Percentiles rank a stretch among this genome's conserved stretches.
Conservation (phyloP, 176 grass and related monocot genomes). For the Oryza officinalis region DNA sequence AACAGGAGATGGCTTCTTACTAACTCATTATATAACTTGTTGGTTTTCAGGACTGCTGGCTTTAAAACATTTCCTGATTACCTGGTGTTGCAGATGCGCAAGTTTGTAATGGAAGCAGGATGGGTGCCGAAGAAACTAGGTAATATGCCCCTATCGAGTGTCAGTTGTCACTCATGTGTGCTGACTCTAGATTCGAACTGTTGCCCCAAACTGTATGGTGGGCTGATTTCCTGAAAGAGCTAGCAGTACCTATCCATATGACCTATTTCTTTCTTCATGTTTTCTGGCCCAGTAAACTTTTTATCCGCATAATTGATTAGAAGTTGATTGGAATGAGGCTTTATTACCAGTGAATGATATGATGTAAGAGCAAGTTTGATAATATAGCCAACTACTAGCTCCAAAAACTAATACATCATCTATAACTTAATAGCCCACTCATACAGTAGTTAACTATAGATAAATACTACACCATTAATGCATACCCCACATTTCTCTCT, state of each 20-base stretch:
- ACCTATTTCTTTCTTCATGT: background rate
- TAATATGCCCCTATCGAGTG: constrained; percentile 24
- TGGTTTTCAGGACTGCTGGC: constrained; percentile 64
- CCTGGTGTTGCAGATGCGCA: constrained; percentile 93
- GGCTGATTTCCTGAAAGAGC: background rate
- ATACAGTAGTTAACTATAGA: no score
- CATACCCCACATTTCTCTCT: no score
- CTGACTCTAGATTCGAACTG: background rate
- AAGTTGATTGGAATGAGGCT: background rate
- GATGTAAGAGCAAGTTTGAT: no score
- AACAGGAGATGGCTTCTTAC: background rate
- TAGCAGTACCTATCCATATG: background rate
- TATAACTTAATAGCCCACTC: no score
- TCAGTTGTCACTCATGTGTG: background rate
- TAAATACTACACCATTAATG: no score
- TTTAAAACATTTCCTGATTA: constrained; percentile 95
- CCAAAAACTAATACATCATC: no score
- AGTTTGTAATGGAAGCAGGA: constrained; percentile 96
- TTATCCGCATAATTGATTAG: background rate
- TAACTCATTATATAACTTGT: background rate
- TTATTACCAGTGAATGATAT: background rate
- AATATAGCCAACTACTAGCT: no score
- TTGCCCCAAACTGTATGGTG: background rate
- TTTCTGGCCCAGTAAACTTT: background rate
- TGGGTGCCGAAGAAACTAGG: constrained; percentile 99